These are phyloP conservation scores for Colletotrichum spinosum DNA, from an alignment of 2,329 filamentous ascomycete species.

Conservation along the genomic window DNA sequence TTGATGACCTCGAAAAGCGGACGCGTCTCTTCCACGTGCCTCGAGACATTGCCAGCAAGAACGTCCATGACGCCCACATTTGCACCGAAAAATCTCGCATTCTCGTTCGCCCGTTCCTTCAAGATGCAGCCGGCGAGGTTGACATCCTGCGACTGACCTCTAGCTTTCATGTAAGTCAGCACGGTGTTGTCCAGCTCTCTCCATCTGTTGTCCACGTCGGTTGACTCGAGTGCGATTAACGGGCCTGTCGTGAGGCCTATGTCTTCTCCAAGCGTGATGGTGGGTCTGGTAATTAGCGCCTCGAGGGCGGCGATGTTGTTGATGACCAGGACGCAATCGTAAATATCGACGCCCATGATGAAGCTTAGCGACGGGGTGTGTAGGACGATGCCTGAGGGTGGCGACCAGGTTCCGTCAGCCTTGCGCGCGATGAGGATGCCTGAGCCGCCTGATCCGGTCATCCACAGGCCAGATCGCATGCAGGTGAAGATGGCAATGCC, in stretches of 20 bases:
- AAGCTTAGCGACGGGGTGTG: conserved; percentile 92
- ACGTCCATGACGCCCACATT: conserved; percentile 66
- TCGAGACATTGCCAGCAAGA: conserved; percentile 66
- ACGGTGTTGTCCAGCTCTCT: conserved; percentile 66
- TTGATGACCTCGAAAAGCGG: conserved; percentile 85
- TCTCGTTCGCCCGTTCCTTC: conserved; percentile 68
- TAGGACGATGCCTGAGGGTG: conserved; percentile 89
- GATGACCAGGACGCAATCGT: conserved; percentile 94
- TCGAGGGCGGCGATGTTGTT: conserved; percentile 88
- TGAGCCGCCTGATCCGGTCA: conserved; percentile 90
- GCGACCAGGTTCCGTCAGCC: conserved; percentile 89
- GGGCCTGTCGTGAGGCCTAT: conserved; percentile 83
- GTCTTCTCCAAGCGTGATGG: conserved; percentile 85
- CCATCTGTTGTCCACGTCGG: conserved; percentile 64
- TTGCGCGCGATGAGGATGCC: conserved; percentile 87
- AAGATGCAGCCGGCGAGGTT: conserved; percentile 68
- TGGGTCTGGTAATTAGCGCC: conserved; percentile 78
- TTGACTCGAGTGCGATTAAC: conserved; percentile 66
- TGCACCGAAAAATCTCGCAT: conserved; percentile 68
- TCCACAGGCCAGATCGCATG: conserved; percentile 92
- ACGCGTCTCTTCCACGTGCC: conserved; percentile 64
- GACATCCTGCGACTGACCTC: conserved; percentile 65
- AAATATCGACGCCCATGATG: conserved; percentile 91
- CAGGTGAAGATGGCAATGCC: conserved; percentile 95
- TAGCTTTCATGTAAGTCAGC: conserved; percentile 69